Percentiles rank a stretch among this genome's conserved stretches.
Evolutionary conservation across 192 early-diverging fungal species (phyloP).

Genomic region (Dissophora globulifera): DNA sequence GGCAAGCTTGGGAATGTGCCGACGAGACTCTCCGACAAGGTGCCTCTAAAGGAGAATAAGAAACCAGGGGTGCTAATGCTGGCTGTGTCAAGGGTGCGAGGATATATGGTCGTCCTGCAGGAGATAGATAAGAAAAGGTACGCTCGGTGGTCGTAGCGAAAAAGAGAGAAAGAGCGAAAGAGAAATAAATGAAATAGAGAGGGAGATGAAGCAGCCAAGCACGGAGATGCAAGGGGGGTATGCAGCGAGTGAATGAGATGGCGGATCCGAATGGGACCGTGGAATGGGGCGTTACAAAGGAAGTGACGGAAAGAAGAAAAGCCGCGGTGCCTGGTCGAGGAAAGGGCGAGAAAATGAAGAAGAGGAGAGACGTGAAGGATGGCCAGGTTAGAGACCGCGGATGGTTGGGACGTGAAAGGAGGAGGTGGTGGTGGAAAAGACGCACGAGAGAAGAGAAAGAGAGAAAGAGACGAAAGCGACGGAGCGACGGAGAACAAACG

Average conservation of each 20-base stretch:
- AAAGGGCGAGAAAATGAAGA: background rate
- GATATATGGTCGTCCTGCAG: no score
- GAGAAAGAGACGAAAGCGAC: background rate
- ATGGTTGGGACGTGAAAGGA: background rate
- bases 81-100: no score
- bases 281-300: conserved; percentile 6
- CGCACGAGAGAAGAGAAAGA: conserved; percentile 12
- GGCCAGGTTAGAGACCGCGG: background rate
- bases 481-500: no score
- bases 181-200: background rate
- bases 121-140: no score
- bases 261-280: background rate
- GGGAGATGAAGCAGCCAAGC: background rate
- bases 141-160: no score
- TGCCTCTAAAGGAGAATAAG: no score
- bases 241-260: no score
- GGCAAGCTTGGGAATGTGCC: no score
- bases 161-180: no score
- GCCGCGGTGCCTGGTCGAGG: background rate
- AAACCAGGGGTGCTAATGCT: no score
- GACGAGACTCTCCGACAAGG: no score
- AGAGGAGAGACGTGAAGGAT: background rate
- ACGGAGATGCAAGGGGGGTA: no score
- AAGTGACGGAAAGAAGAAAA: background rate
- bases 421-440: background rate